Evolutionary conservation across 2,329 filamentous ascomycete genomes (phyloP).

Genomic region (Aspergillus ibericus): DNA sequence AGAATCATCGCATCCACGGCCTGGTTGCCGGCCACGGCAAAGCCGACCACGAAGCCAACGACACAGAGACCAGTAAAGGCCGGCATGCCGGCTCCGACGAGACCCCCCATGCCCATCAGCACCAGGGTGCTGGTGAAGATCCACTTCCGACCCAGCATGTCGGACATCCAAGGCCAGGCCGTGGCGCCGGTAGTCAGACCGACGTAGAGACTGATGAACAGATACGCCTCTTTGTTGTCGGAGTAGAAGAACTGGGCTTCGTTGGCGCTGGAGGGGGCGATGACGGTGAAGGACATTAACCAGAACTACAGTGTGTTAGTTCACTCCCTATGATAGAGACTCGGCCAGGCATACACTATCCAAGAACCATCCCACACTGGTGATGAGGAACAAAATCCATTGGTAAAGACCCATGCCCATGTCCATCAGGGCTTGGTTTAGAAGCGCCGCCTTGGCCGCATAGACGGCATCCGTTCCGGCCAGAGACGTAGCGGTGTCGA

Average conservation of each 20-base stretch:
- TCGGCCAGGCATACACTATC: slow-evolving; percentile 16
- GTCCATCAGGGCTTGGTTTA: slow-evolving; percentile 22
- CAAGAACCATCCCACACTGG: slow-evolving; percentile 23
- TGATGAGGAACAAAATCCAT: slow-evolving; percentile 22
- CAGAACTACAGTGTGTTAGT: slow-evolving; percentile 17
- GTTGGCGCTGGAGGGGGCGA: slow-evolving; percentile 19
- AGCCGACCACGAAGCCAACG: slow-evolving; percentile 20
- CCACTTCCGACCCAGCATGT: slow-evolving; percentile 19
- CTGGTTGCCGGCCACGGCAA: slow-evolving; percentile 20
- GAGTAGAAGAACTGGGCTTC: slow-evolving; percentile 23
- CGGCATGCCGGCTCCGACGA: slow-evolving; percentile 24
- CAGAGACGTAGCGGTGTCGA: background rate
- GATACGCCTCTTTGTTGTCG: slow-evolving; percentile 15
- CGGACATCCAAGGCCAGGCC: slow-evolving; percentile 22
- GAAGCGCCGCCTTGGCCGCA: slow-evolving; percentile 12
- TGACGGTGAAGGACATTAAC: slow-evolving; percentile 19
- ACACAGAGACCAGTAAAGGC: slow-evolving; percentile 27
- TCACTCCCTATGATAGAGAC: background rate
- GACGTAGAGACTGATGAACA: slow-evolving; percentile 17
- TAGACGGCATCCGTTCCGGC: slow-evolving; percentile 3
- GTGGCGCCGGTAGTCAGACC: slow-evolving; percentile 16
- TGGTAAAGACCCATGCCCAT: slow-evolving; percentile 24
- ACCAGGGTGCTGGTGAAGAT: slow-evolving; percentile 23
- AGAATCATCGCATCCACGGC: slow-evolving; percentile 17
- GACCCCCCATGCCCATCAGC: slow-evolving; percentile 19